These are phyloP conservation scores for Penicillium subrubescens DNA, from an alignment of 495 filamentous ascomycete species.

Conservation along the genomic window DNA sequence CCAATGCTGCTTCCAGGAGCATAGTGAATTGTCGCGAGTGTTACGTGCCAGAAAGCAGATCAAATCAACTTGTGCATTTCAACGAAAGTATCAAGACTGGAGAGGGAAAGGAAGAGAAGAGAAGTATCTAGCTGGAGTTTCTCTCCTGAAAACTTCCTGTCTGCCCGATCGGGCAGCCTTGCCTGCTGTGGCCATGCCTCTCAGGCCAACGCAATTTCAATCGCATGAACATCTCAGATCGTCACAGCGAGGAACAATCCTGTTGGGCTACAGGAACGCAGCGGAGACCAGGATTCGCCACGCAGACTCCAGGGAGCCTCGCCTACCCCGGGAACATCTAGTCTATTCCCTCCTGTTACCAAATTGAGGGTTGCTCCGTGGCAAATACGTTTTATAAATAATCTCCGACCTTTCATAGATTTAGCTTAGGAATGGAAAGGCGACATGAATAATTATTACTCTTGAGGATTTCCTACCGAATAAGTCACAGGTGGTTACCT, in stretches of 20 bases:
- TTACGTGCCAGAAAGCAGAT: no score
- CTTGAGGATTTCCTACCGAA: constrained; percentile 4
- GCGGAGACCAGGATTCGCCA: constrained; percentile 1
- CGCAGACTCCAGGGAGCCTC: constrained; percentile 3
- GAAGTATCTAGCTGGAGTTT: no score
- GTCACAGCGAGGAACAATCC: constrained; percentile 1
- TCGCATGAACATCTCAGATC: no score
- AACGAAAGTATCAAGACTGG: no score
- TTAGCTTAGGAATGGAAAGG: not conserved
- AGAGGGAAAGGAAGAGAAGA: no score
- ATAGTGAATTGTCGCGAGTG: constrained; percentile 4
- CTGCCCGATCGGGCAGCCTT: no score
- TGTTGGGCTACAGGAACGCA: constrained; percentile 3
- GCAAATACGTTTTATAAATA: constrained; percentile 1
- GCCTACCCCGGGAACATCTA: constrained; percentile 4
- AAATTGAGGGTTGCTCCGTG: constrained; percentile 5
- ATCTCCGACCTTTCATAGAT: constrained; percentile 4
- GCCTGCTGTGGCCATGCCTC: no score
- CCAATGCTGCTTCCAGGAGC: not conserved
- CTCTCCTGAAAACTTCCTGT: no score
- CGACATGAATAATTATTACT: not conserved
- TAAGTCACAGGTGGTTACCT: not conserved
- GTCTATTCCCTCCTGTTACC: constrained; percentile 5
- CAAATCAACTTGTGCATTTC: no score
- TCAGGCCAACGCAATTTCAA: no score